Conservation (phyloP, 495 filamentous ascomycete genomes). For the Tuber melanosporum region DNA sequence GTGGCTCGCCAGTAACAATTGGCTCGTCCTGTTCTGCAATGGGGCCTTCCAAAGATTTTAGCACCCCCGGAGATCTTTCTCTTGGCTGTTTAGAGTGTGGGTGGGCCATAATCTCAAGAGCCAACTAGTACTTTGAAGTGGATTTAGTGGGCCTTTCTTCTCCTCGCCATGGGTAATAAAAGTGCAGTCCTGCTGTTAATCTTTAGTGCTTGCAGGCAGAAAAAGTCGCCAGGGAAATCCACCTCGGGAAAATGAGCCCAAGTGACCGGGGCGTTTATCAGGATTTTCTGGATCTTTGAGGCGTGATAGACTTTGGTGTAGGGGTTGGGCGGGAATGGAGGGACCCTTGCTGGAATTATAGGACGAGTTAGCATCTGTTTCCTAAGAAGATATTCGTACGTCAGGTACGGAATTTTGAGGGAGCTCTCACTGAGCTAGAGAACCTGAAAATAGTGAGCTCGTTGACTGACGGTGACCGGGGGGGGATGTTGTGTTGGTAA, state of each 20-base stretch:
- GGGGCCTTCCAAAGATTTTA: neutral
- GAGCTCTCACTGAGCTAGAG: neutral
- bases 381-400: no score
- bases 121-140: neutral
- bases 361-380: neutral
- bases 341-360: neutral
- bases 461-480: neutral
- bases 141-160: neutral
- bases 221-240: neutral
- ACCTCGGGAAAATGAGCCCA: neutral
- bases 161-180: neutral
- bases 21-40: neutral
- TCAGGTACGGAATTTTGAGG: neutral
- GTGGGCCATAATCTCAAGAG: slow-evolving; percentile 10
- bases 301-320: neutral
- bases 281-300: neutral
- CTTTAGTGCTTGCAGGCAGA: no score
- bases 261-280: neutral
- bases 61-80: slow-evolving; percentile 2
- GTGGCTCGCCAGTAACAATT: slow-evolving; percentile 42
- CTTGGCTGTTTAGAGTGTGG: slow-evolving; percentile 11
- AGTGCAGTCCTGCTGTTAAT: neutral
- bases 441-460: neutral
- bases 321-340: neutral
- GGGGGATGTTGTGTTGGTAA: no score